Evolutionary conservation across 352 stramenopile species (phyloP), one percentile per base, ranked within the genome.

Genomic region (Aphanomyces cochlioides): DNA sequence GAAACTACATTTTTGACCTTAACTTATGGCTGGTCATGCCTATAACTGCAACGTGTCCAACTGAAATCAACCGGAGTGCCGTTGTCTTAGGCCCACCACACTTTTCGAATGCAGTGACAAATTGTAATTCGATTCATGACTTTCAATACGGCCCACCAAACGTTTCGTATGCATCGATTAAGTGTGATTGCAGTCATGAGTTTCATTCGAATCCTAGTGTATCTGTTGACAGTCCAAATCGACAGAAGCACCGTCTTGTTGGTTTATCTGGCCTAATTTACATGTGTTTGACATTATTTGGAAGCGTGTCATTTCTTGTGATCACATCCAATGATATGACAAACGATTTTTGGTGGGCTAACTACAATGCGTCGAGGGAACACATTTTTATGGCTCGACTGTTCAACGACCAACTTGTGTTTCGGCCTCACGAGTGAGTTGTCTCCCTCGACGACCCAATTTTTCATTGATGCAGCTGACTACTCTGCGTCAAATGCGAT

Each of bases 321-420:
- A 37, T 67, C 47, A 54, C 60, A 34, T 34, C 7, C 15, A 41
- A 36, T 2, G 54, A 57, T 41, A 28, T 67, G 36, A 41, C 60
- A 19, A 67, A 67, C 28, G 60, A 67, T 37, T 67, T 67, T 67
- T 67, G 37, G 19, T 67, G 60, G 60, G 60, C 39, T 10, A 57
- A 13, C 47, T 67, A 54, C 47, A 67, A 67, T 58, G 36, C 4
- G 28, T 41, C 60, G 1, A 17, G 60, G 4, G 34, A 17, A 19
- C 60, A 67, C 3, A 57, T 12, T 8, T 67, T 57, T 57, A 41
- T 67, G 7, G 21, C 60, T 7, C 50, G 47, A 17, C 47, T 37
- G 4, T 67, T 41, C 60, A 67, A 57, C 2, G 38, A 57, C 13
- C n/a, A 67, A 15, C 47, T 67, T 34, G n/a, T 41, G 15, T 3